Evolutionary conservation across 2,329 filamentous ascomycete genomes (phyloP).

Genomic region (Calonectria henricotiae): DNA sequence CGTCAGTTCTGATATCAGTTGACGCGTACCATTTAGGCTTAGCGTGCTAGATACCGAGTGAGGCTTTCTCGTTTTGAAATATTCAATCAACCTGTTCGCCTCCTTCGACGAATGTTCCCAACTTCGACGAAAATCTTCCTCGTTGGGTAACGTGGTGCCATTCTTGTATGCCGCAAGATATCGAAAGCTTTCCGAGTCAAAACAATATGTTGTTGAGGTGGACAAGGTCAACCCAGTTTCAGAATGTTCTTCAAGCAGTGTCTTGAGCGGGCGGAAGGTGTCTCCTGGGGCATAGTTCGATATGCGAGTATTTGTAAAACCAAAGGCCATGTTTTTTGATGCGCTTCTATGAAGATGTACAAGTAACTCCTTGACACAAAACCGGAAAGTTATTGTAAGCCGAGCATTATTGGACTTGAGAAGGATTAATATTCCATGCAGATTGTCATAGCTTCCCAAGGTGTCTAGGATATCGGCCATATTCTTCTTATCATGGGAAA

Average conservation of each 20-base stretch:
- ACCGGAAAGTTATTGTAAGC: neutral
- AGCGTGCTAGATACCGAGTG: neutral
- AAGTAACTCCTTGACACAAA: neutral
- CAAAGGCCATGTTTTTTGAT: neutral
- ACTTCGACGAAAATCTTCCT: neutral
- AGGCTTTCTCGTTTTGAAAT: neutral
- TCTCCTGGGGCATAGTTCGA: neutral
- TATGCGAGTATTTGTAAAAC: neutral
- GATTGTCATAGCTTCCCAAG: conserved; percentile 1
- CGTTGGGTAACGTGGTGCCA: neutral
- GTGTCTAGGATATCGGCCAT: neutral
- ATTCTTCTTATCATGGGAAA: conserved; percentile 1
- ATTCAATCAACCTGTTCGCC: neutral
- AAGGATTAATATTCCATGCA: neutral
- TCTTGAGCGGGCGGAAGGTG: neutral
- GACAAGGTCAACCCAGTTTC: neutral
- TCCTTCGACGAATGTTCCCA: neutral
- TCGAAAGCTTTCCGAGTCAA: conserved; percentile 2
- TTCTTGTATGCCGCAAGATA: neutral
- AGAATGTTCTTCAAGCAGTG: neutral
- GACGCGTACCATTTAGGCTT: neutral
- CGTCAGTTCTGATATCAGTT: neutral
- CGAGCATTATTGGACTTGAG: conserved; percentile 2
- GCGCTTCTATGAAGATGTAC: neutral
- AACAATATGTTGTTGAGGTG: neutral